phyloP scores from a whole-genome alignment of 2,329 filamentous ascomycete genomes.

The Colletotrichum echinochloae region DNA sequence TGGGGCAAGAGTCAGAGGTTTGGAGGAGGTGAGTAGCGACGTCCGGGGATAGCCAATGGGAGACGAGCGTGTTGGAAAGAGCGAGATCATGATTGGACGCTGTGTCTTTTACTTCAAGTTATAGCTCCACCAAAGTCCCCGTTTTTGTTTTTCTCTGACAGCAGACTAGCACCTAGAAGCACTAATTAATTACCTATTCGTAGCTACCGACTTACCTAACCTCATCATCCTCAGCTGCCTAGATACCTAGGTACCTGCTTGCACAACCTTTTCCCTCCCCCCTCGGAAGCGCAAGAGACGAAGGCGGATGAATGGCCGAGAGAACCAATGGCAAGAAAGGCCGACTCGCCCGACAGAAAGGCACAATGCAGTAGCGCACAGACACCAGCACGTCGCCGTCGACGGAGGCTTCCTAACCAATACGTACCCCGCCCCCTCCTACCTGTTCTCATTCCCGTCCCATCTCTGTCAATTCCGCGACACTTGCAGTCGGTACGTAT shows the following conservation, averaged over 20 bases:
- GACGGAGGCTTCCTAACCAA: slow-evolving; percentile 30
- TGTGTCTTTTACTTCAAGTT: background rate
- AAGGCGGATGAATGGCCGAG: background rate
- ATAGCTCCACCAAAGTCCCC: slow-evolving; percentile 11
- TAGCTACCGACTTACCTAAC: no score
- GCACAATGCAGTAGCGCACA: slow-evolving; percentile 23
- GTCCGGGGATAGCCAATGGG: slow-evolving; percentile 20
- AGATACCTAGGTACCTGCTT: no score
- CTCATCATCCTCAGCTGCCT: no score
- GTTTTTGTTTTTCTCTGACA: slow-evolving; percentile 7
- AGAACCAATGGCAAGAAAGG: slow-evolving; percentile 10
- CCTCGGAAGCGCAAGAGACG: background rate
- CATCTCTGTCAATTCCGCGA: slow-evolving; percentile 30
- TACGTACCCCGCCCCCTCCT: slow-evolving; percentile 17
- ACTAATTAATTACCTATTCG: background rate
- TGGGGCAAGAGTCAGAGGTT: slow-evolving; percentile 35
- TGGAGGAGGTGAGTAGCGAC: background rate
- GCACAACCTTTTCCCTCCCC: no score
- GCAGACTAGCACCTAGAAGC: no score
- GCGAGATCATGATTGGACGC: slow-evolving; percentile 17
- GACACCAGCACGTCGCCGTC: slow-evolving; percentile 27
- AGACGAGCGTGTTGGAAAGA: slow-evolving; percentile 15
- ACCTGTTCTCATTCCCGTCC: slow-evolving; percentile 22
- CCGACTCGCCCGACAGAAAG: slow-evolving; percentile 29
- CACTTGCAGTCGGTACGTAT: slow-evolving; percentile 33